phyloP scores from a whole-genome alignment of 495 filamentous ascomycete species.

The Astrothelium subdiscretum region DNA sequence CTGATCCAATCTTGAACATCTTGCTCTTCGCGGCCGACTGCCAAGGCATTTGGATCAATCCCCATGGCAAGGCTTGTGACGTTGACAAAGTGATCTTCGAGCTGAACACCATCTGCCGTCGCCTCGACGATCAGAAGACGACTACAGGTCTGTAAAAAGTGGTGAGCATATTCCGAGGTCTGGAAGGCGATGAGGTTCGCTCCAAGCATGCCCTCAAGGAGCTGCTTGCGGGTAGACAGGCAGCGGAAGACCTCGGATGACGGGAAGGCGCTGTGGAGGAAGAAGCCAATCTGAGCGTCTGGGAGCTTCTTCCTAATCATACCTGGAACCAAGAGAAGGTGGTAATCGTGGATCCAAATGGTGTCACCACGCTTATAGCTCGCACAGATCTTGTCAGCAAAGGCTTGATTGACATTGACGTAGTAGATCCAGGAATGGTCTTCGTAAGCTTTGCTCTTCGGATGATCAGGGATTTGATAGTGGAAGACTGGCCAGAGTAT shows the following conservation, averaged over 20 bases:
- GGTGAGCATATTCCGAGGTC: constrained; percentile 79
- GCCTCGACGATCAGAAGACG: constrained; percentile 77
- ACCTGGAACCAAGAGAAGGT: constrained; percentile 76
- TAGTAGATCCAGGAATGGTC: constrained; percentile 96
- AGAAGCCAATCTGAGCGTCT: constrained; percentile 88
- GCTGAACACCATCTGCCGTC: constrained; percentile 71
- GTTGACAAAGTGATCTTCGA: constrained; percentile 88
- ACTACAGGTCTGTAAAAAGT: constrained; percentile 90
- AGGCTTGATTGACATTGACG: constrained; percentile 76
- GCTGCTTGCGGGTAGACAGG: constrained; percentile 66
- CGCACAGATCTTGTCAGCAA: constrained; percentile 76
- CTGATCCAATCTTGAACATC: constrained; percentile 68
- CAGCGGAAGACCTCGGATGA: constrained; percentile 93
- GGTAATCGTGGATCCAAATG: constrained; percentile 93
- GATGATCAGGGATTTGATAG: constrained; percentile 92
- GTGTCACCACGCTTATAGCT: constrained; percentile 85
- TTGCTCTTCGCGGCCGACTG: constrained; percentile 54
- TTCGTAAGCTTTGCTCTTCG: constrained; percentile 93
- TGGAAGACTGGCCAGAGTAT: constrained; percentile 60
- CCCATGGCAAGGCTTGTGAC: constrained; percentile 66
- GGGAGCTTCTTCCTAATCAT: constrained; percentile 81
- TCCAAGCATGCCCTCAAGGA: constrained; percentile 82
- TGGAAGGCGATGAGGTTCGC: constrained; percentile 88
- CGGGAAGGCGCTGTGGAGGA: constrained; percentile 87
- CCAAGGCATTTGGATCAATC: constrained; percentile 69